These are phyloP conservation scores for Pythium monospermum DNA, from an alignment of 352 stramenopile species.

Conservation along the genomic window DNA sequence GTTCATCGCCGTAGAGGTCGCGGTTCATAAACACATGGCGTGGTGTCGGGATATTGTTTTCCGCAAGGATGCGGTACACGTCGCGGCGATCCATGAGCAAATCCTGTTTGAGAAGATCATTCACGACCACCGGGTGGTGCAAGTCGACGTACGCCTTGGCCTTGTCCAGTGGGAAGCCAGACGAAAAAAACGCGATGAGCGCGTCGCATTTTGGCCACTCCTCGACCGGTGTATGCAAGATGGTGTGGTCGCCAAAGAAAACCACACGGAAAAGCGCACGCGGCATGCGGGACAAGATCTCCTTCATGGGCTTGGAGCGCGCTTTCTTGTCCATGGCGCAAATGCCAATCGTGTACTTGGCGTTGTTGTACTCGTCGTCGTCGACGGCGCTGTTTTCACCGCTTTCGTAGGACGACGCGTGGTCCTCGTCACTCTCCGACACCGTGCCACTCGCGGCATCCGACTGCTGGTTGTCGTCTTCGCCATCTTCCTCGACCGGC, in stretches of 20 bases:
- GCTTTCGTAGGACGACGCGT: neutral
- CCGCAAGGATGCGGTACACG: conserved; percentile 93
- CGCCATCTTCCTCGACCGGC: neutral
- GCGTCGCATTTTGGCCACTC: conserved; percentile 93
- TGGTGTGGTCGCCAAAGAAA: conserved; percentile 96
- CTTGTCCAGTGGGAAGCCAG: conserved; percentile 97
- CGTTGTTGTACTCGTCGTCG: conserved; percentile 3
- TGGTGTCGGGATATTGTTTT: conserved; percentile 92
- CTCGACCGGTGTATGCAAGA: conserved; percentile 93
- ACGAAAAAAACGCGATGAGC: conserved; percentile 98
- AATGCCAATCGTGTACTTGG: conserved; percentile 87
- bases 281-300: conserved; percentile 92
- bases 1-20: conserved; percentile 84
- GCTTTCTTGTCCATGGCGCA: conserved; percentile 99
- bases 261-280: conserved; percentile 92
- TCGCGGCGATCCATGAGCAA: conserved; percentile 93
- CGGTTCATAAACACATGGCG: conserved; percentile 93
- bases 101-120: conserved; percentile 95
- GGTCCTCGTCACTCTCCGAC: conserved; percentile 4
- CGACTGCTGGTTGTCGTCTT: conserved; percentile 15
- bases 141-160: conserved; percentile 95
- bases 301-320: conserved; percentile 92
- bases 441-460: neutral
- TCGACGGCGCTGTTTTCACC: neutral
- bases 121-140: conserved; percentile 93